Evolutionary conservation across 768 basidiomycete genomes (phyloP).

Genomic region (Boletus insuetus): DNA sequence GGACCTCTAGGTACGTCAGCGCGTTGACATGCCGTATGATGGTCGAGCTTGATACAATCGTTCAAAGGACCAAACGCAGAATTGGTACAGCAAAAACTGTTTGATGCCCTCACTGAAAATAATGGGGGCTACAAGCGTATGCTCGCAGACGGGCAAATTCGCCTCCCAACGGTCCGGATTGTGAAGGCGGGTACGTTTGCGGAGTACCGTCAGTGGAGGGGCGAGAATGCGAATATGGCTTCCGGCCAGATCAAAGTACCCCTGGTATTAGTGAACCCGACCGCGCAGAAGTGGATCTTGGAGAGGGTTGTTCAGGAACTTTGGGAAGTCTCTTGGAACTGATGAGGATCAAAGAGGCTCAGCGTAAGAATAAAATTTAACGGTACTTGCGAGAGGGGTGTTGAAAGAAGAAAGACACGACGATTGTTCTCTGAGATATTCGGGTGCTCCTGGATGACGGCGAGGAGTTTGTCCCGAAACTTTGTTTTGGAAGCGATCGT

Average conservation of each 20-base stretch:
- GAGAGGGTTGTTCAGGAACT: conserved; percentile 16
- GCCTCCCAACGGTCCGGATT: too few relatives aligned
- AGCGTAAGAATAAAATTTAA: too few relatives aligned
- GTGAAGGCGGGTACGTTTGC: conserved; percentile 11
- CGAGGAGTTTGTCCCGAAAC: too few relatives aligned
- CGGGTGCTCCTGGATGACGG: too few relatives aligned
- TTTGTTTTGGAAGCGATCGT: too few relatives aligned
- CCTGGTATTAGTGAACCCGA: neutral
- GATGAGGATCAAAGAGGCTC: too few relatives aligned
- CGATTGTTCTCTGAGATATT: too few relatives aligned
- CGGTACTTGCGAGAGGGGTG: too few relatives aligned
- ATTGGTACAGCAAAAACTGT: conserved; percentile 1
- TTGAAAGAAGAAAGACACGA: too few relatives aligned
- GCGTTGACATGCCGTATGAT: neutral
- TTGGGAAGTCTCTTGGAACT: neutral
- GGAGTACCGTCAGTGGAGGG: conserved; percentile 15
- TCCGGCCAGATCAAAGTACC: conserved; percentile 19
- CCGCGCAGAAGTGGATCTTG: conserved; percentile 13
- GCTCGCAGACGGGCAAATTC: neutral
- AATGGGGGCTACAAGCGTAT: neutral
- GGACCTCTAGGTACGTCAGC: conserved; percentile 9
- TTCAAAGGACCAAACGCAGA: conserved; percentile 1
- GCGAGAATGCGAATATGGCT: neutral
- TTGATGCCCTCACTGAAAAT: conserved; percentile 4
- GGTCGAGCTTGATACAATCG: too few relatives aligned